Base-by-base conservation (phyloP, 1,284 basidiomycete genomes). In the Cryptococcus amylolentus region DNA sequence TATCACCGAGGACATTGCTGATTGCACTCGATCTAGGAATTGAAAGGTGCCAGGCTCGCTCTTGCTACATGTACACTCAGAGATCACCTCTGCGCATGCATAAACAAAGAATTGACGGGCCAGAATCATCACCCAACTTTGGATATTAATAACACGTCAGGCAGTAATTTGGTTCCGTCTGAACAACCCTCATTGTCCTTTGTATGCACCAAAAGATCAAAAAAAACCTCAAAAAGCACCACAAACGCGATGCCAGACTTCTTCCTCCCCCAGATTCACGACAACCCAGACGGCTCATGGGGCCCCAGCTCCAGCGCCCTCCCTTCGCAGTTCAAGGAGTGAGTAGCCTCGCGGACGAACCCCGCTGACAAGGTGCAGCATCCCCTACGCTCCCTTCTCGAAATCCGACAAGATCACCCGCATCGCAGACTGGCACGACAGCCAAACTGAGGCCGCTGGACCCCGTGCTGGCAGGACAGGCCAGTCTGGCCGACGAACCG, bases 321-420 rank as follows among this genome's bases (percentile, higher is more conserved):
- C 43, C 73, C 77, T 8, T 61, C 70, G 26, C 71, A 71, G 23
- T 78, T 79, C 73, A 73, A 76, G 60, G 77, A 77, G 77, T 79
- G 42, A 64, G 76, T 65, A 1, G 5, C 43, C 45, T 38, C 37
- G 16, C 16, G 6, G 41, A 14, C 38, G 9, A 52, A 27, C 5
- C 44, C 13, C 13, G 20, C 48, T 54, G 14, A 46, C 27, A n/a
- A 1, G 37, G 14, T 26, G 16, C 58, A 80, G 79, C 71, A 94
- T 97, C 62, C 93, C 93, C 40, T 98, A 97, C 73, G 91, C 94
- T 2, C 94, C 93, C 5, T 98, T 91, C 82, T 92, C 92, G 78
- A 98, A 98, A 85, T 88, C 90, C 55, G 95, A 98, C 83, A 98
- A 97, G 79, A 86, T 98, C 60, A 92, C 91, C 55, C 88, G 94